Evolutionary conservation across 768 basidiomycete genomes (phyloP).

Genomic region (Kwoniella sp.): DNA sequence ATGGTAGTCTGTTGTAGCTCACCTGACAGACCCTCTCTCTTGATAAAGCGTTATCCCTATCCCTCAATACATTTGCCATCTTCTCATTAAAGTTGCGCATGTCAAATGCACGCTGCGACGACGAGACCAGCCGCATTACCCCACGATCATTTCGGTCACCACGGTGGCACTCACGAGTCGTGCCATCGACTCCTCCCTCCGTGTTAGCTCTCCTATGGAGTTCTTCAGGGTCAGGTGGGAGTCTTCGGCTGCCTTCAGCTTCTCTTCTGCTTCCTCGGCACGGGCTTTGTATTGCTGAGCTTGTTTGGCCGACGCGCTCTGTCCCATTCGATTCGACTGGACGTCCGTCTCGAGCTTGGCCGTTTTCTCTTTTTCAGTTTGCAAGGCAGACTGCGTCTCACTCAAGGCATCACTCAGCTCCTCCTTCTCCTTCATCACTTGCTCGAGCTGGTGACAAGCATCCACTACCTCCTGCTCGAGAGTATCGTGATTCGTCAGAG

Average conservation of each 20-base stretch:
- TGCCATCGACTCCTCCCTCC: too few relatives aligned
- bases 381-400: neutral
- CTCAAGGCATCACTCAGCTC: neutral
- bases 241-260: conserved; percentile 1
- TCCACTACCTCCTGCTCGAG: too few relatives aligned
- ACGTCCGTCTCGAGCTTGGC: conserved; percentile 1
- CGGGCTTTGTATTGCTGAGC: neutral
- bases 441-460: too few relatives aligned
- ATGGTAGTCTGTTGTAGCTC: neutral
- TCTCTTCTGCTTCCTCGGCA: conserved; percentile 2
- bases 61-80: neutral
- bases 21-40: neutral
- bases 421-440: neutral
- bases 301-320: conserved; percentile 15
- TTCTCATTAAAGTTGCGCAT: too few relatives aligned
- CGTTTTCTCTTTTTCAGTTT: neutral
- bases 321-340: conserved; percentile 12
- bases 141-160: too few relatives aligned
- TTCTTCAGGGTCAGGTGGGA: too few relatives aligned
- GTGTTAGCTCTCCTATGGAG: too few relatives aligned
- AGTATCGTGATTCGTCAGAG: too few relatives aligned
- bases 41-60: neutral
- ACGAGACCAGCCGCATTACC: too few relatives aligned
- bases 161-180: too few relatives aligned
- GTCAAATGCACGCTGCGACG: too few relatives aligned